Evolutionary conservation across 352 stramenopile genomes (phyloP).

Genomic region (Globisporangium paddicum): DNA sequence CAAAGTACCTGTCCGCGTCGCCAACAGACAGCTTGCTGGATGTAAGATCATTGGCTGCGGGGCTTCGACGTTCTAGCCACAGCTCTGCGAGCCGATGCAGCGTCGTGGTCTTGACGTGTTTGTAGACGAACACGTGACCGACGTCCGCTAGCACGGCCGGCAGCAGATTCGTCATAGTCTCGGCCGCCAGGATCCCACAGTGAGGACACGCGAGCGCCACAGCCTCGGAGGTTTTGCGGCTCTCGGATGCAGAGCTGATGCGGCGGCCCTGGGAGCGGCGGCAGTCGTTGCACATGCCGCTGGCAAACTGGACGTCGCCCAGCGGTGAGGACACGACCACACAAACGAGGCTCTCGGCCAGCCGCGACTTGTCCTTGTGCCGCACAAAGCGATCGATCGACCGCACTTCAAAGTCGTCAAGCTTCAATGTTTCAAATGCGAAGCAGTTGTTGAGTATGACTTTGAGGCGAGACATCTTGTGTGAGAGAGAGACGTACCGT

Average conservation of each 20-base stretch:
- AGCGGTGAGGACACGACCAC: slow-evolving; percentile 37
- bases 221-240: slow-evolving; percentile 8
- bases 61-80: slow-evolving; percentile 2
- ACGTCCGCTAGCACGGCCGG: slow-evolving; percentile 5
- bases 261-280: slow-evolving; percentile 43
- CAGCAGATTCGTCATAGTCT: slow-evolving; percentile 1
- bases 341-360: slow-evolving; percentile 32
- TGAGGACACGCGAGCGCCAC: slow-evolving; percentile 46
- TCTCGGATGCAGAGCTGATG: slow-evolving; percentile 24
- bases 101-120: slow-evolving; percentile 21
- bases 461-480: too few relatives aligned
- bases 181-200: slow-evolving; percentile 33
- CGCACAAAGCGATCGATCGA: slow-evolving; percentile 48
- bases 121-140: slow-evolving; percentile 17
- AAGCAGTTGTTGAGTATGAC: background rate
- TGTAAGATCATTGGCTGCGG: background rate
- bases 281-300: slow-evolving; percentile 43
- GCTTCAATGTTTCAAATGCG: slow-evolving; percentile 13
- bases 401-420: slow-evolving; percentile 44
- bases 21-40: slow-evolving; percentile 4
- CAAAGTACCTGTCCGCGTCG: slow-evolving; percentile 15
- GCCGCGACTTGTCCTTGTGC: slow-evolving; percentile 26
- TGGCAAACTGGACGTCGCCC: slow-evolving; percentile 38
- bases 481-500: slow-evolving; percentile 22
- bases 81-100: slow-evolving; percentile 22